Evolutionary conservation across 2,329 filamentous ascomycete genomes (phyloP).

Genomic region (Hymenoscyphus scutula): DNA sequence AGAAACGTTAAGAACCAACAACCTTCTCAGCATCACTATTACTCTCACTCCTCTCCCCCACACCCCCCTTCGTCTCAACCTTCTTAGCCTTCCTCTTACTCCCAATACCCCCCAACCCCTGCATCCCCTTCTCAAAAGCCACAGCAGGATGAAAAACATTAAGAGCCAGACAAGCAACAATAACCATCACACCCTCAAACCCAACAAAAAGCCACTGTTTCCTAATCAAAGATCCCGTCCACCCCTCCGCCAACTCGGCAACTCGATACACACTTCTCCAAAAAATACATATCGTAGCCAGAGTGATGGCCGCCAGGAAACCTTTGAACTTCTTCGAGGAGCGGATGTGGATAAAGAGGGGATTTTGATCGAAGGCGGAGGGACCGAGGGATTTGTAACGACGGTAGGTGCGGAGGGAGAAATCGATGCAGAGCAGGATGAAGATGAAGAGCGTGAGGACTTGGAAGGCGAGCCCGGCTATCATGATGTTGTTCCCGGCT

Average conservation of each 20-base stretch:
- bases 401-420: conserved; percentile 18
- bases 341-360: conserved; percentile 19
- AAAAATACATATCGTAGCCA: conserved; percentile 55
- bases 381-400: conserved; percentile 31
- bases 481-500: conserved; percentile 54
- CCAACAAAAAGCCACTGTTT: conserved; percentile 34
- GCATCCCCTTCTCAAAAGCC: conserved; percentile 15
- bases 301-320: conserved; percentile 36
- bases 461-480: conserved; percentile 57
- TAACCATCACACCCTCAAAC: conserved; percentile 31
- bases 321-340: conserved; percentile 26
- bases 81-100: conserved; percentile 12
- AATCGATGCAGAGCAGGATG: conserved; percentile 24
- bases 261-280: conserved; percentile 57
- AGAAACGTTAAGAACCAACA: background rate
- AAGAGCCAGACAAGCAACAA: conserved; percentile 25
- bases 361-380: conserved; percentile 17
- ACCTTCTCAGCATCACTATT: conserved; percentile 15
- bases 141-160: conserved; percentile 42
- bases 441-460: conserved; percentile 48
- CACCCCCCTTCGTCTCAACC: background rate
- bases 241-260: conserved; percentile 49
- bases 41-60: conserved; percentile 11
- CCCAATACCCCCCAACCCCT: conserved; percentile 12
- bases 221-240: conserved; percentile 38